Evolutionary conservation across 495 filamentous ascomycete genomes (phyloP), one percentile per base, ranked within the genome.

Genomic region (Daldinia bambusicola): DNA sequence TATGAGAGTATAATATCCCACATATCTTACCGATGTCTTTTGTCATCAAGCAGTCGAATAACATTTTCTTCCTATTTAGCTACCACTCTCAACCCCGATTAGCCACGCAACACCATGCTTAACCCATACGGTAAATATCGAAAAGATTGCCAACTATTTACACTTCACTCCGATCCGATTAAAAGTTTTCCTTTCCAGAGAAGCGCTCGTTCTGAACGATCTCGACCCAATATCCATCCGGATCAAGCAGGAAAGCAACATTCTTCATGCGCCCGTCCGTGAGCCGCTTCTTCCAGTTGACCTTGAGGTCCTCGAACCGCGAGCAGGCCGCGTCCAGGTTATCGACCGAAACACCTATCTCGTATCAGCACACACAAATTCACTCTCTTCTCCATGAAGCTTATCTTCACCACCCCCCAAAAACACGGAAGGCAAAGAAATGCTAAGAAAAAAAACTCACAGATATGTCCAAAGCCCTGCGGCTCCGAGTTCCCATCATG

Each of bases 141-240:
- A 37, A 34, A 37, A 37, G 14, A 37, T 14, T 4, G 16, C 32
- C 22, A 53, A 32, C 26, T 22, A 53, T 16, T 20, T 32, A 32
- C 50, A 53, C 1, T 13, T 7, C 26, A 32, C 30, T 0, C 3
- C 7, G 1, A 2, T 26, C 4, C 9, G 38, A 22, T 12, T 74
- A 88, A 72, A 85, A 87, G 73, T 84, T 87, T 16, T 76, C 76
- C 78, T 85, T 79, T n/a, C 79, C 79, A 48, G 87, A 80, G 50
- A 88, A 80, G 5, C 81, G 80, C 77, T 90, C 88, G 34, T 91
- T 90, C 83, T 97, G 93, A 56, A 97, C 88, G 60, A 97, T 82
- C 83, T 98, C 94, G 63, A 97, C 87, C 92, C 93, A 95, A 77
- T 97, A 97, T 30, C 88, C 89, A 80, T 99, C 95, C 0, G 95